These are phyloP conservation scores for Heimioporus sp. DNA, from an alignment of 768 basidiomycete species.

Conservation along the genomic window DNA sequence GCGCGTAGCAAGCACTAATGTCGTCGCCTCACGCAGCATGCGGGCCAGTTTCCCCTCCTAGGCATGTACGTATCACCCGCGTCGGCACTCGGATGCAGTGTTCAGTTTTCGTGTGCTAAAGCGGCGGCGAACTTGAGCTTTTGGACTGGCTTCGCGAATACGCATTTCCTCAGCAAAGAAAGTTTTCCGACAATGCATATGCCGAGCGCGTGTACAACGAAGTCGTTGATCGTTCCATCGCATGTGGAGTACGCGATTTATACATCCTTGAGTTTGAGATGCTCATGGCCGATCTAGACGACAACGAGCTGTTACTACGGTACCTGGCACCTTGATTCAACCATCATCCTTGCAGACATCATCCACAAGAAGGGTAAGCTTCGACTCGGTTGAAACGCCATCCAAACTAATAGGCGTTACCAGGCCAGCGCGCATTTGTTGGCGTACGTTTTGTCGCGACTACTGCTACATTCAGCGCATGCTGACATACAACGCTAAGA, in stretches of 20 bases:
- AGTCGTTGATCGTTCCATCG: conserved; percentile 69
- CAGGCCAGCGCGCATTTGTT: conserved; percentile 82
- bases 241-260: conserved; percentile 62
- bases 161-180: conserved; percentile 87
- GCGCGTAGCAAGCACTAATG: background rate
- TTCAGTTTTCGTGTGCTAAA: conserved; percentile 34
- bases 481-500: conserved; percentile 1
- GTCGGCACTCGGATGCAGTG: background rate
- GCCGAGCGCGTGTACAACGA: conserved; percentile 65
- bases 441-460: conserved; percentile 52
- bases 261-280: background rate
- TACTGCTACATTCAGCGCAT: background rate
- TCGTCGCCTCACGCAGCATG: conserved; percentile 24
- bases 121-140: conserved; percentile 83
- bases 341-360: conserved; percentile 78
- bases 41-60: conserved; percentile 43
- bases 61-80: conserved; percentile 27
- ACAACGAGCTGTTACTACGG: conserved; percentile 95
- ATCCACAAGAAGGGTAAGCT: conserved; percentile 55
- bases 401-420: conserved; percentile 6
- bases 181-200: conserved; percentile 67
- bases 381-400: background rate
- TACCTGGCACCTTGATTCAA: conserved; percentile 75
- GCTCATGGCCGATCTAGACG: conserved; percentile 43
- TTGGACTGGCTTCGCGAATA: conserved; percentile 83